These are phyloP conservation scores for Acer negundo DNA, from an alignment of 345 rosid species.

Conservation along the genomic window DNA sequence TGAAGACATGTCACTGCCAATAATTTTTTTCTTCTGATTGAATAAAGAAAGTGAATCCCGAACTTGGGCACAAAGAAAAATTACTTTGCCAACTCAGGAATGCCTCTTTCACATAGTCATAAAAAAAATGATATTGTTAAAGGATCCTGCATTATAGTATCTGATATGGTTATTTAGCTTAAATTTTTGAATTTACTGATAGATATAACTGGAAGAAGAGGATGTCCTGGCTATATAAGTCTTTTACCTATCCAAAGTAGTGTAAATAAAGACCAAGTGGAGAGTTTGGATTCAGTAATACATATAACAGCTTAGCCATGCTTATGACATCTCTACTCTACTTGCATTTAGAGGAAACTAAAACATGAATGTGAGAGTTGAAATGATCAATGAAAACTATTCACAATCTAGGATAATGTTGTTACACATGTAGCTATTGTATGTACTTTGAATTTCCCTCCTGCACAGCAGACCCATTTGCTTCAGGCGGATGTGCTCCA, in stretches of 20 bases:
- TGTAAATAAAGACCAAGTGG: neutral
- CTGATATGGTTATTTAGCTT: neutral
- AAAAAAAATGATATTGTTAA: neutral
- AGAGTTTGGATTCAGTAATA: neutral
- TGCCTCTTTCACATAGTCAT: neutral
- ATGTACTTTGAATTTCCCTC: conserved; percentile 81
- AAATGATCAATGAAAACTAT: conserved; percentile 8
- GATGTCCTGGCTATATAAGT: neutral
- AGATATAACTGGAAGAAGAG: neutral
- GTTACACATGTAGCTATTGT: neutral
- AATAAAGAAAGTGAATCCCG: neutral
- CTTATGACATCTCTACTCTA: conserved; percentile 10
- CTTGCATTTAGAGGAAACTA: conserved; percentile 4
- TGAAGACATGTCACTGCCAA: neutral
- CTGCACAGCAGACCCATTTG: conserved; percentile 45
- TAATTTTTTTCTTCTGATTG: neutral
- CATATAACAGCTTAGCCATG: neutral
- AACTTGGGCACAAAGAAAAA: neutral
- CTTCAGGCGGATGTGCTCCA: conserved; percentile 55
- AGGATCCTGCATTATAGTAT: neutral
- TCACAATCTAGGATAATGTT: neutral
- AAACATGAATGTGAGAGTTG: neutral
- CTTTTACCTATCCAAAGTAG: neutral
- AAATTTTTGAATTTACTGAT: neutral
- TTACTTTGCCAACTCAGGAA: neutral